Percentiles rank a stretch among this genome's conserved stretches.
Evolutionary conservation across 352 stramenopile species (phyloP).

Genomic region (Pythium monospermum): DNA sequence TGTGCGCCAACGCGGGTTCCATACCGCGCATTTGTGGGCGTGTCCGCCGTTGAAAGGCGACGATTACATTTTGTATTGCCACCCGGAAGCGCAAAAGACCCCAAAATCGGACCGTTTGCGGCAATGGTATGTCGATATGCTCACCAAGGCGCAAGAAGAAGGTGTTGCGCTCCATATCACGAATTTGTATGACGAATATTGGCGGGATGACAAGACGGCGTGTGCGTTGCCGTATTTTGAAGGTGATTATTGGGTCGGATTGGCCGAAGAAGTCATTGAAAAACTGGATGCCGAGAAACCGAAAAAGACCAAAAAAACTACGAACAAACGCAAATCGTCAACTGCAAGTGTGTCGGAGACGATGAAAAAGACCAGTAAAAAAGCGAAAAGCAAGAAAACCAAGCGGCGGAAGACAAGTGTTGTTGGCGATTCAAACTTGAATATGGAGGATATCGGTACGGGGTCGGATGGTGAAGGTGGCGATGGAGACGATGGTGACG

Average conservation of each 20-base stretch:
- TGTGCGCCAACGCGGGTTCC: conserved; percentile 95
- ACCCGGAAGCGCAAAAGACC: conserved; percentile 98
- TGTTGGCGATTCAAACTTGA: conserved; percentile 1
- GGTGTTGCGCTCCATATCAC: conserved; percentile 93
- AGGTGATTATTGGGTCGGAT: conserved; percentile 84
- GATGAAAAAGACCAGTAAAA: conserved; percentile 68
- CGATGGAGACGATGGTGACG: conserved; percentile 35
- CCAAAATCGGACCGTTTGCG: conserved; percentile 97
- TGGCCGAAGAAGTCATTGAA: conserved; percentile 86
- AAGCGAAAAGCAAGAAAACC: conserved; percentile 75
- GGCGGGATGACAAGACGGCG: conserved; percentile 82
- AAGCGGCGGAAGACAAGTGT: conserved; percentile 40
- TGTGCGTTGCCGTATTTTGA: conserved; percentile 84
- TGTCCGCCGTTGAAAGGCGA: conserved; percentile 99
- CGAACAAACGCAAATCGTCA: conserved; percentile 48
- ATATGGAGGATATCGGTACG: conserved; percentile 22
- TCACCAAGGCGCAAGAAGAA: conserved; percentile 80
- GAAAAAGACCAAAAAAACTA: conserved; percentile 60
- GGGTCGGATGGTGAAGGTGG: conserved; percentile 34
- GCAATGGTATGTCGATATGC: conserved; percentile 93
- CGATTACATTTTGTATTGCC: conserved; percentile 99
- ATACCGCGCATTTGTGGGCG: conserved; percentile 98
- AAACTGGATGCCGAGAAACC: conserved; percentile 85
- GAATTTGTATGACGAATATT: conserved; percentile 96
- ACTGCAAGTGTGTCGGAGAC: conserved; percentile 29